Percentiles rank a stretch among this genome's conserved stretches.
phyloP scores from a whole-genome alignment of 768 basidiomycete species.

The Leccinum pellstonianum region DNA sequence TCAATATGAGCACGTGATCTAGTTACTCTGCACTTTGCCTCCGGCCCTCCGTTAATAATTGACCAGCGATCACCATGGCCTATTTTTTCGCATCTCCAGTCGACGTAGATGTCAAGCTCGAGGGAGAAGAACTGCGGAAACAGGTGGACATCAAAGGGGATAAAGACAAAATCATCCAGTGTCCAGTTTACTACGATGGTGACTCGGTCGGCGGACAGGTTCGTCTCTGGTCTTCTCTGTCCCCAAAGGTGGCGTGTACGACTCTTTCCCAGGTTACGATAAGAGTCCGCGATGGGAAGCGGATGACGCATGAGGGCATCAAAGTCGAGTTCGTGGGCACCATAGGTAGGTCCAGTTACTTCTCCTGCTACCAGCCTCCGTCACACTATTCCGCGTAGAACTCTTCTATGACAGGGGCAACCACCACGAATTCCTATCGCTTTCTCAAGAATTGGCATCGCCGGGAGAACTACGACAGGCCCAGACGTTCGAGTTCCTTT shows the following conservation, averaged over 20 bases:
- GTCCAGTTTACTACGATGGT: conserved; percentile 95
- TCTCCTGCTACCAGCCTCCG: neutral
- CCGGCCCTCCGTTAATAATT: conserved; percentile 2
- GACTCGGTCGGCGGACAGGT: conserved; percentile 91
- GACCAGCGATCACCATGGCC: conserved; percentile 40
- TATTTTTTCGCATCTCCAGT: conserved; percentile 92
- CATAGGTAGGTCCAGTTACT: conserved; percentile 63
- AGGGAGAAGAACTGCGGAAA: conserved; percentile 83
- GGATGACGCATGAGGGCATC: conserved; percentile 91
- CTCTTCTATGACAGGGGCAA: conserved; percentile 98
- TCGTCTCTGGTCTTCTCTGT: conserved; percentile 18
- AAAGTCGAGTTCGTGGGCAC: conserved; percentile 97
- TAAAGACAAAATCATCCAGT: conserved; percentile 80
- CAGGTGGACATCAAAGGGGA: conserved; percentile 88
- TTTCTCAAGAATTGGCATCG: conserved; percentile 92
- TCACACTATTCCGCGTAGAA: conserved; percentile 35
- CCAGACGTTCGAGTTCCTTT: conserved; percentile 93
- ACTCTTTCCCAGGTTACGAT: conserved; percentile 62
- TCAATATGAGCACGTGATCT: conserved; percentile 12
- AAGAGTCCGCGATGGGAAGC: conserved; percentile 93
- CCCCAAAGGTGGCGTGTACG: neutral
- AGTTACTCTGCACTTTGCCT: too few relatives aligned
- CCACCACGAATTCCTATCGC: conserved; percentile 95
- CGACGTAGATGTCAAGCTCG: conserved; percentile 87
- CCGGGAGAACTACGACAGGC: conserved; percentile 98